Conservation (phyloP, 768 basidiomycete genomes). For the Antrodiella citrinella region DNA sequence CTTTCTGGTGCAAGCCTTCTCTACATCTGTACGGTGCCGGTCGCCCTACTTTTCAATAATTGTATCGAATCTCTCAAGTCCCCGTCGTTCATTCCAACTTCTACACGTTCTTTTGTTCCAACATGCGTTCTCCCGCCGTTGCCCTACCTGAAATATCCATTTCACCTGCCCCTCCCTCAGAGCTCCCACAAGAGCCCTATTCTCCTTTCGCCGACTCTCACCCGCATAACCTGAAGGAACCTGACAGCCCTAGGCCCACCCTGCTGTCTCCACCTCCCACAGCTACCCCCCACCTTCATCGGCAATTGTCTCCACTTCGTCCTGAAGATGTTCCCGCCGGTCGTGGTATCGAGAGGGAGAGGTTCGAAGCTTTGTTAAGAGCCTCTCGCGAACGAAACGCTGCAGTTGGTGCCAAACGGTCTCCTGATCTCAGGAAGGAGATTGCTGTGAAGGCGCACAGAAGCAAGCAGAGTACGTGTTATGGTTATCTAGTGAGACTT, state of each 20-base stretch:
- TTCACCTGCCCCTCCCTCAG: slow-evolving; percentile 57
- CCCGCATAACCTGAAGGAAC: slow-evolving; percentile 21
- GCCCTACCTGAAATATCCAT: slow-evolving; percentile 61
- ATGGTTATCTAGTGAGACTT: neutral
- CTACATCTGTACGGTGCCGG: slow-evolving; percentile 29
- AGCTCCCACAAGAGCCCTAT: slow-evolving; percentile 42
- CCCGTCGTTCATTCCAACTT: slow-evolving; percentile 47
- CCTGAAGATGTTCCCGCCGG: slow-evolving; percentile 28
- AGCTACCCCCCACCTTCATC: slow-evolving; percentile 30
- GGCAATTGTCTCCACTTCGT: slow-evolving; percentile 44
- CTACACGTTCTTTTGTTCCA: slow-evolving; percentile 12
- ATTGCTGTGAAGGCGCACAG: slow-evolving; percentile 65
- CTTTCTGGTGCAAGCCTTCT: too few relatives aligned
- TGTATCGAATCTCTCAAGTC: slow-evolving; percentile 12
- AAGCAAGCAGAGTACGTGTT: slow-evolving; percentile 62
- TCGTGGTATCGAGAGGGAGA: slow-evolving; percentile 46
- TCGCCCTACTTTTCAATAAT: slow-evolving; percentile 20
- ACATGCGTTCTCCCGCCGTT: slow-evolving; percentile 17
- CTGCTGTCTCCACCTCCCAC: slow-evolving; percentile 52
- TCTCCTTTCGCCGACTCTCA: slow-evolving; percentile 47
- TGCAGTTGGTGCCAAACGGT: slow-evolving; percentile 35
- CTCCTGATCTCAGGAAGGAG: slow-evolving; percentile 61
- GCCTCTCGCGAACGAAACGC: slow-evolving; percentile 51
- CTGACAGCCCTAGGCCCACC: slow-evolving; percentile 48
- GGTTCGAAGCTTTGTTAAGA: slow-evolving; percentile 57